phyloP scores from a whole-genome alignment of 768 basidiomycete genomes.

The Clavaria fumosa region DNA sequence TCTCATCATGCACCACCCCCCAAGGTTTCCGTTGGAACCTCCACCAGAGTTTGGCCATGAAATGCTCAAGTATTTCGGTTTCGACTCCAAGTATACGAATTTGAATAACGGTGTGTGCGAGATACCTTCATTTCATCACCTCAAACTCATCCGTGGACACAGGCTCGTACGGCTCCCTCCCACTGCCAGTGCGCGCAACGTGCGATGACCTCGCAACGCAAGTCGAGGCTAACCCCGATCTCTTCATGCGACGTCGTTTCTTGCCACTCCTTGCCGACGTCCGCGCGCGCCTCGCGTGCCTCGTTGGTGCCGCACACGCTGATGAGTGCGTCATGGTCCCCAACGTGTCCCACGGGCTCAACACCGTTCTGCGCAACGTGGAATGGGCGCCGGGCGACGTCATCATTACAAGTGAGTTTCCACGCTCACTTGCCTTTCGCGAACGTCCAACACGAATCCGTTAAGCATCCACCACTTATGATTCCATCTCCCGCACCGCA shows the following conservation, averaged over 20 bases:
- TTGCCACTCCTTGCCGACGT: slow-evolving; percentile 18
- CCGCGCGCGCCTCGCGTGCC: slow-evolving; percentile 30
- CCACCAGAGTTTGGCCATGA: slow-evolving; percentile 30
- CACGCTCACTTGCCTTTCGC: not conserved
- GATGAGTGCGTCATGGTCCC: slow-evolving; percentile 37
- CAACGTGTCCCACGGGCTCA: slow-evolving; percentile 43
- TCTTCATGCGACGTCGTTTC: slow-evolving; percentile 25
- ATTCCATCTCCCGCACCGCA: slow-evolving; percentile 30
- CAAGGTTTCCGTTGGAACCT: too few relatives aligned
- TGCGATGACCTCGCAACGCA: slow-evolving; percentile 21
- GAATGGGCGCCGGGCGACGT: slow-evolving; percentile 47
- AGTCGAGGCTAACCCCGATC: slow-evolving; percentile 36
- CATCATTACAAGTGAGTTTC: slow-evolving; percentile 32
- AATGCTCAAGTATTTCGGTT: slow-evolving; percentile 27
- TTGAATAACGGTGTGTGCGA: slow-evolving; percentile 28
- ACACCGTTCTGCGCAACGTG: slow-evolving; percentile 46
- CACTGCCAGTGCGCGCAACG: slow-evolving; percentile 28
- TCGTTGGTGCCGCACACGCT: slow-evolving; percentile 26
- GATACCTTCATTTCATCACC: not conserved
- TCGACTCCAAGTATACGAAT: slow-evolving; percentile 26
- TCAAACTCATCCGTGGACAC: slow-evolving; percentile 14
- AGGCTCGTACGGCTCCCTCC: slow-evolving; percentile 27
- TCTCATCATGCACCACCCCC: too few relatives aligned
- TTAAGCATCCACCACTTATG: slow-evolving; percentile 27
- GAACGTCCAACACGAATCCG: too few relatives aligned